Conservation (phyloP, 1,139 yeast species). For the Suhomyces coccinellae region DNA sequence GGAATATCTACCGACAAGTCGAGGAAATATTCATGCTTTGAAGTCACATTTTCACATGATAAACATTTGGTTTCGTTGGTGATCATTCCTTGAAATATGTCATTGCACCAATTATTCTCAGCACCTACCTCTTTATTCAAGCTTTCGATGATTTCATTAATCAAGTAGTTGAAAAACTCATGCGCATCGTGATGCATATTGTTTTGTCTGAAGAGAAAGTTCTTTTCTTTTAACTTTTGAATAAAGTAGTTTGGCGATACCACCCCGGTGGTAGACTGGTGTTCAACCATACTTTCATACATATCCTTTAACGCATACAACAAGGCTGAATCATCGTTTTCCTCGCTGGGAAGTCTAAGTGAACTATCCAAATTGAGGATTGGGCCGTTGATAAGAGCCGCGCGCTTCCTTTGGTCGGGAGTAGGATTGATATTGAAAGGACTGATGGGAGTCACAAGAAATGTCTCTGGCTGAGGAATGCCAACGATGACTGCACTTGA, state of each 20-base stretch:
- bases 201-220: constrained; percentile 79
- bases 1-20: constrained; percentile 88
- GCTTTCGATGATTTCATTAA: constrained; percentile 79
- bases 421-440: constrained; percentile 54
- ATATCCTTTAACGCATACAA: constrained; percentile 79
- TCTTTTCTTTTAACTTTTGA: constrained; percentile 74
- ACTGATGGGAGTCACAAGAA: constrained; percentile 36
- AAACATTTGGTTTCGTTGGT: constrained; percentile 89
- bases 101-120: constrained; percentile 57
- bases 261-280: constrained; percentile 69
- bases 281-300: constrained; percentile 80
- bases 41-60: constrained; percentile 83
- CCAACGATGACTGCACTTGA: constrained; percentile 44
- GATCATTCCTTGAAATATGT: constrained; percentile 78
- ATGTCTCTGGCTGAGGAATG: constrained; percentile 45
- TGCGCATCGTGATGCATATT: constrained; percentile 98
- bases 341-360: constrained; percentile 39
- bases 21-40: constrained; percentile 81
- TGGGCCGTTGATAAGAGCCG: constrained; percentile 82
- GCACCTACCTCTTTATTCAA: constrained; percentile 43
- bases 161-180: constrained; percentile 83
- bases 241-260: constrained; percentile 79
- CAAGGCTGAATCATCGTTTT: constrained; percentile 54
- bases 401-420: constrained; percentile 75
- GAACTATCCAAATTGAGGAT: constrained; percentile 77